A percentile compares a stretch with the other conserved stretches of the same genome.
Conservation (phyloP, 805 yeast genomes). For the Metschnikowia lochheadii region DNA sequence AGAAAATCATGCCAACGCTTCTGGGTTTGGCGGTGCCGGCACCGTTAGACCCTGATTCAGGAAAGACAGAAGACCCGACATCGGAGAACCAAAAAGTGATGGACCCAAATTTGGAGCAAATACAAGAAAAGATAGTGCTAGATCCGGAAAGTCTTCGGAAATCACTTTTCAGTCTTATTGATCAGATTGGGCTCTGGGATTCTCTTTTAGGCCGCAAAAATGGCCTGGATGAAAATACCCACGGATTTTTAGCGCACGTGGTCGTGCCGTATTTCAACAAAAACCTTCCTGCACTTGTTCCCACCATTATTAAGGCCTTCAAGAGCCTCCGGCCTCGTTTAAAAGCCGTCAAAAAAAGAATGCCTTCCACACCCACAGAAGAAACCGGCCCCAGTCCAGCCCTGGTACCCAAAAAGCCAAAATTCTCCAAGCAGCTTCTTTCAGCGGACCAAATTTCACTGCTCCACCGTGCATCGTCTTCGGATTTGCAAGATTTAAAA, state of each 20-base stretch:
- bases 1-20: constrained; percentile 38
- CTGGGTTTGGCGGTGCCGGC: constrained; percentile 35
- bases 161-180: constrained; percentile 43
- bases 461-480: constrained; percentile 19
- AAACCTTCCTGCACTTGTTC: constrained; percentile 44
- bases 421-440: constrained; percentile 14
- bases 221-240: constrained; percentile 36
- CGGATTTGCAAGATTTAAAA: constrained; percentile 21
- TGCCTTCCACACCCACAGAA: neutral
- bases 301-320: constrained; percentile 43
- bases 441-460: constrained; percentile 10
- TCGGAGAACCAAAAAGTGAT: too few relatives aligned
- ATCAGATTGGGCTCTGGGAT: constrained; percentile 53
- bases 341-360: constrained; percentile 22
- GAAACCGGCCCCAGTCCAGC: neutral
- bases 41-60: neutral
- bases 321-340: constrained; percentile 38
- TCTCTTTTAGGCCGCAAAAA: constrained; percentile 35
- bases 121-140: too few relatives aligned
- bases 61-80: too few relatives aligned
- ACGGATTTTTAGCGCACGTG: constrained; percentile 49
- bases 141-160: constrained; percentile 13
- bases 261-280: constrained; percentile 51
- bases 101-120: too few relatives aligned
- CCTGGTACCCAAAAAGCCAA: constrained; percentile 9